phyloP scores from a whole-genome alignment of 352 stramenopile genomes.

The Discostella stelligera region DNA sequence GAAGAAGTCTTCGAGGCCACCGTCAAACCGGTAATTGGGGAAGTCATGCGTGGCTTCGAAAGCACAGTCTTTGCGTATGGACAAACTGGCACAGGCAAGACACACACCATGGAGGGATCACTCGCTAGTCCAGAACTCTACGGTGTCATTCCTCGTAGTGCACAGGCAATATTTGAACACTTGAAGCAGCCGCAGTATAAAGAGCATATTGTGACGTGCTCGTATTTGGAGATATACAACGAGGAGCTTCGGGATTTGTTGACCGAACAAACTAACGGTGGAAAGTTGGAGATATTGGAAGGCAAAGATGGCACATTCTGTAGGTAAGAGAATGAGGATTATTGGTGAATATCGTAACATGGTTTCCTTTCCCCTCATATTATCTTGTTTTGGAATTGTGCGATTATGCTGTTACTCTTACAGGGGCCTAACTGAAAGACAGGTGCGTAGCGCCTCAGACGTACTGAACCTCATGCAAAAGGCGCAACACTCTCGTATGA shows the following conservation, averaged over 20 bases:
- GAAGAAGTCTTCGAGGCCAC: conserved; percentile 93
- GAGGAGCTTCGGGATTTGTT: conserved; percentile 95
- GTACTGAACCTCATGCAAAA: conserved; percentile 68
- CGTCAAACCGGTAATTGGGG: conserved; percentile 91
- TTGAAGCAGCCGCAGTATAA: conserved; percentile 87
- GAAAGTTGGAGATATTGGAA: conserved; percentile 75
- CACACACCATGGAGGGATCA: conserved; percentile 94
- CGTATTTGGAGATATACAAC: conserved; percentile 99
- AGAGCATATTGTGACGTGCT: conserved; percentile 91
- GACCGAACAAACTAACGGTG: conserved; percentile 68
- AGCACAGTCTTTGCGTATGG: conserved; percentile 96
- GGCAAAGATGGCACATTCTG: conserved; percentile 66
- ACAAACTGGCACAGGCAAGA: conserved; percentile 96
- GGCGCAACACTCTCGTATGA: conserved; percentile 59
- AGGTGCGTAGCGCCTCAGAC: conserved; percentile 56
- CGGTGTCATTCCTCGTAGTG: conserved; percentile 93
- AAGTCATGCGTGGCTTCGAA: conserved; percentile 94
- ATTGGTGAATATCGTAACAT: not conserved
- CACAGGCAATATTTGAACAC: conserved; percentile 93
- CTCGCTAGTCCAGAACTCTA: conserved; percentile 87
- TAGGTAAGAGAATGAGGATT: conserved; percentile 31
- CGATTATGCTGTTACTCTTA: not conserved
- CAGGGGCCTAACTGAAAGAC: conserved; percentile 59
- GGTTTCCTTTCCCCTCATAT: not conserved
- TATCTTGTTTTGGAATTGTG: not conserved